Evolutionary conservation across 139 green algal genomes (phyloP), one percentile per base, ranked within the genome.

Genomic region (Chloropicon primus): DNA sequence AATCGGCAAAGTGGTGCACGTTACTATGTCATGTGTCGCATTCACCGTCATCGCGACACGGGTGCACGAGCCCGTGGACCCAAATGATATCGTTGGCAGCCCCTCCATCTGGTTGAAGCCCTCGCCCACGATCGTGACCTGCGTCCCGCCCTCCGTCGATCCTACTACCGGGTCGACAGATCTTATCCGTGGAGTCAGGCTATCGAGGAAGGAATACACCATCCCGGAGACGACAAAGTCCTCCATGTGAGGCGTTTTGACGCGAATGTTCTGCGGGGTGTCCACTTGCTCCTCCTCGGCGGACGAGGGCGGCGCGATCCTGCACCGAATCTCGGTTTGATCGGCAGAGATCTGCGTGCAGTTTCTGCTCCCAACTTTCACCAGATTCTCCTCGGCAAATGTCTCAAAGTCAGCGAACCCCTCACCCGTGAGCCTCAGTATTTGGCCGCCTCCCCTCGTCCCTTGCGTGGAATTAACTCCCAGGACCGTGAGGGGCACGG

Each of bases 141-240:
- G 22, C 21, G 85, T 90, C 27, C 85, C 85, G 22, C 87, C 87
- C 27, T 85, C 86, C 21, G 87, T 87, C 3, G 82, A 84, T 27
- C 87, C 87, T 0, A 79, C 73, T 1, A 28, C 25, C 2, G 87
- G 82, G 21, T 2, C 77, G 0, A 88, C 27, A n/a, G 3, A 10
- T 0, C 74, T 76, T 25, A 89, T 41, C 0, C 72, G 71, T 21
- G 82, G 28, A n/a, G 87, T 89, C 1, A 87, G 72, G 2, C 41
- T 62, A 17, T 62, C 41, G 10, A 17, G 10, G 17, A 62, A 62
- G 41, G 41, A 62, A 17, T 62, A 17, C 41, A 62, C 10, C 10
- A 62, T 5, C 17, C 41, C 41, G 41, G 41, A n/a, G 41, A 62
- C 10, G 41, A 5, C 17, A 17, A n/a, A 62, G 10, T 62, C 41